A percentile compares a stretch with the other conserved stretches of the same genome.
phyloP scores from a whole-genome alignment of 2,329 filamentous ascomycete genomes.

The Claviceps pazoutovae region DNA sequence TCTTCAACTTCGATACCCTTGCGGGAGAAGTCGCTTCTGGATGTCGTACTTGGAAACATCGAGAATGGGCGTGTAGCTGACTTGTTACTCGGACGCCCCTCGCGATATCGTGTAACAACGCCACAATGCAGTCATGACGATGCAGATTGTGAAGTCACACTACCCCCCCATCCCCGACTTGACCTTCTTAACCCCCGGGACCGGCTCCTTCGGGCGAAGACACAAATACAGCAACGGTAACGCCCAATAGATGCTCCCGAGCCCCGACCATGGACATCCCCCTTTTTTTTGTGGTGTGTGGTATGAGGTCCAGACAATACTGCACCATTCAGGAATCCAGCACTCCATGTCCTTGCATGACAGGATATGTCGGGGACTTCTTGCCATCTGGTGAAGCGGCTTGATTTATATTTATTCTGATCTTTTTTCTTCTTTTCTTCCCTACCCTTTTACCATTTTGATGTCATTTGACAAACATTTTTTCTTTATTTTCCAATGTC shows the following conservation, averaged over 20 bases:
- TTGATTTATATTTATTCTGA: background rate
- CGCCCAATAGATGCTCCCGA: background rate
- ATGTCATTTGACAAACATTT: background rate
- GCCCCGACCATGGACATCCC: background rate
- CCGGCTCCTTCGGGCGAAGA: background rate
- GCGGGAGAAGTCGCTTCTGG: constrained; percentile 11
- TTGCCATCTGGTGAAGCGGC: background rate
- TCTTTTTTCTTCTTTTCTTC: constrained; percentile 3
- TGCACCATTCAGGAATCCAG: background rate
- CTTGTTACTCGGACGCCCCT: background rate
- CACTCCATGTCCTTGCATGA: background rate
- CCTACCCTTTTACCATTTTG: background rate
- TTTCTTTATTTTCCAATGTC: background rate
- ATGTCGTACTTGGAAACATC: constrained; percentile 1
- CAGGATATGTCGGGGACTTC: background rate
- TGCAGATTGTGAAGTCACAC: too few species aligned
- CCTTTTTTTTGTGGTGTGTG: background rate
- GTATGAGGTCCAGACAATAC: background rate
- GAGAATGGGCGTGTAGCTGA: background rate
- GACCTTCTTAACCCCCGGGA: background rate
- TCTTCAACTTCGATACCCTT: constrained; percentile 19
- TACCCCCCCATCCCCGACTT: too few species aligned
- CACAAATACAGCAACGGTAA: background rate
- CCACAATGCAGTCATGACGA: too few species aligned
- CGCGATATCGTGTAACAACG: too few species aligned